Evolutionary conservation across 345 rosid species (phyloP).

Genomic region (Gossypium bickii): DNA sequence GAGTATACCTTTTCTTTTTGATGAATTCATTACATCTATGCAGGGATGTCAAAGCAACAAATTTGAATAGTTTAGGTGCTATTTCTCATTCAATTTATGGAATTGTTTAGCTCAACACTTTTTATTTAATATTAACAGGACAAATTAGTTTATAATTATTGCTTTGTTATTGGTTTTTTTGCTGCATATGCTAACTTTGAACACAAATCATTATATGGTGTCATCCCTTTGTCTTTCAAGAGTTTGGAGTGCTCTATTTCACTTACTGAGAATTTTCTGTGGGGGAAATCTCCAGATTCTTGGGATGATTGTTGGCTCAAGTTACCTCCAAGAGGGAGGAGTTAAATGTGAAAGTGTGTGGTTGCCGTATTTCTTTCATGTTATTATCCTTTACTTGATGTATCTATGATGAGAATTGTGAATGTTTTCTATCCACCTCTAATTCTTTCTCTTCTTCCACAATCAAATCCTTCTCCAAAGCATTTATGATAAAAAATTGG

Average conservation of each 20-base stretch:
- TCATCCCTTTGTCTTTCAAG: neutral
- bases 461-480: slow-evolving; percentile 36
- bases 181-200: no score
- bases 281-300: neutral
- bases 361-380: neutral
- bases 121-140: neutral
- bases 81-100: slow-evolving; percentile 6
- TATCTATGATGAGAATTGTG: neutral
- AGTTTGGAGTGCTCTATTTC: neutral
- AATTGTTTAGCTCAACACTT: neutral
- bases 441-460: slow-evolving; percentile 11
- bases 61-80: slow-evolving; percentile 47
- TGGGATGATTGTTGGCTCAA: neutral
- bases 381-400: neutral
- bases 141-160: neutral
- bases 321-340: neutral
- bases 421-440: slow-evolving; percentile 13
- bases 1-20: slow-evolving; percentile 9
- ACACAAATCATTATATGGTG: neutral
- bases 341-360: neutral
- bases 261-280: neutral
- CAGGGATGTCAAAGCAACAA: slow-evolving; percentile 41
- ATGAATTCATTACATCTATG: slow-evolving; percentile 19
- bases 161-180: neutral
- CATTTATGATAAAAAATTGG: slow-evolving; percentile 30